These are phyloP conservation scores for Nakazawaea wyomingensis DNA, from an alignment of 805 yeast species.

Conservation along the genomic window DNA sequence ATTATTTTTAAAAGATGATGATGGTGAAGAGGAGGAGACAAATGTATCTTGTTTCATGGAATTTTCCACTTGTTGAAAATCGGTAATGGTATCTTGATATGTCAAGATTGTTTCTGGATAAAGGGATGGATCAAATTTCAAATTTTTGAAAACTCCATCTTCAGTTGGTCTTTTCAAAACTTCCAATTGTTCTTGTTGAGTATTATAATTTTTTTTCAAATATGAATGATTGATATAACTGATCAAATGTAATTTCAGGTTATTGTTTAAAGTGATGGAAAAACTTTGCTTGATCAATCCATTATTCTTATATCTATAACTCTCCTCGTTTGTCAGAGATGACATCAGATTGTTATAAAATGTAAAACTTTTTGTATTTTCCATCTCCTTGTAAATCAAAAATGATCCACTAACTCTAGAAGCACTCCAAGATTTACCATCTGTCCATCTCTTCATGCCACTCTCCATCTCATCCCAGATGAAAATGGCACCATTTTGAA, in stretches of 20 bases:
- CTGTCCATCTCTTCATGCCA: conserved; percentile 76
- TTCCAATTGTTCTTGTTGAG: conserved; percentile 14
- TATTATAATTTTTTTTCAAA: conserved; percentile 15
- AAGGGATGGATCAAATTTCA: conserved; percentile 16
- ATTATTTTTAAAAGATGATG: not conserved
- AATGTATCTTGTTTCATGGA: not conserved
- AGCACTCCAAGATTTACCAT: conserved; percentile 70
- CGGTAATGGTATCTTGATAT: conserved; percentile 12
- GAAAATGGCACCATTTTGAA: conserved; percentile 56
- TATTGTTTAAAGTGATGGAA: conserved; percentile 46
- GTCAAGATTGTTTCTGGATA: conserved; percentile 19
- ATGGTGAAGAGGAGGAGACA: not conserved
- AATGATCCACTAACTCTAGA: conserved; percentile 63
- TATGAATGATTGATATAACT: conserved; percentile 36
- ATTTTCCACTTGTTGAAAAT: conserved; percentile 7
- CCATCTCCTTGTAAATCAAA: conserved; percentile 59
- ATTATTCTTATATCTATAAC: conserved; percentile 37
- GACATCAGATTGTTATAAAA: not conserved
- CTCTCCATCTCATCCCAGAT: conserved; percentile 71
- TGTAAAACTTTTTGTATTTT: conserved; percentile 20
- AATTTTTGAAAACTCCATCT: conserved; percentile 33
- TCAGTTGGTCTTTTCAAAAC: conserved; percentile 35
- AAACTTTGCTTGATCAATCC: conserved; percentile 66
- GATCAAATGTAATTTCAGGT: conserved; percentile 55
- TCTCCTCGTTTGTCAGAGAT: conserved; percentile 18